Evolutionary conservation across 805 yeast genomes (phyloP).

Genomic region (Candida railenensis): DNA sequence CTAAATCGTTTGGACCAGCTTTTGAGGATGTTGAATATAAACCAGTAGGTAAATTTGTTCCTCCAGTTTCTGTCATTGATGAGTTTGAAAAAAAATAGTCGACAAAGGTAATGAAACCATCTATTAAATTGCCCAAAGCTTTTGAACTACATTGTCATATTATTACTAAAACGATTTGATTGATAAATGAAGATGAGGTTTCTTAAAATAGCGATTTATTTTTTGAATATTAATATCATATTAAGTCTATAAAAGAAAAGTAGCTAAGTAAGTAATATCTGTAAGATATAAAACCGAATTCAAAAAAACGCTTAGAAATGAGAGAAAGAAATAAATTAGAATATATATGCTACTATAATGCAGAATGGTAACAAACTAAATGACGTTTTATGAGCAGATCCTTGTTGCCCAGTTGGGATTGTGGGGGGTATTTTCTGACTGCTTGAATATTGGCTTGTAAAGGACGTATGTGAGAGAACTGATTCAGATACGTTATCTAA

Average conservation of each 20-base stretch:
- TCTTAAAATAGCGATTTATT: too few species aligned
- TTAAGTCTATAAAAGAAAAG: too few species aligned
- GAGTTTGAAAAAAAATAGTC: slow-evolving; percentile 20
- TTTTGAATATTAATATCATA: too few species aligned
- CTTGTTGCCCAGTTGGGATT: background rate
- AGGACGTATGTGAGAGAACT: background rate
- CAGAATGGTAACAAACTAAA: background rate
- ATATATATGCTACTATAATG: background rate
- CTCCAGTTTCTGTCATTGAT: slow-evolving; percentile 39
- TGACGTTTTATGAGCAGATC: background rate
- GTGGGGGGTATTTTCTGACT: too few species aligned
- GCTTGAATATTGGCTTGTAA: background rate
- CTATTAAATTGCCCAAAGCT: background rate
- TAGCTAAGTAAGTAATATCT: background rate
- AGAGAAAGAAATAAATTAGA: background rate
- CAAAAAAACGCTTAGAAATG: background rate
- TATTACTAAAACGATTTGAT: too few species aligned
- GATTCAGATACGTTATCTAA: too few species aligned
- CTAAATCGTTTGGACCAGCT: slow-evolving; percentile 33
- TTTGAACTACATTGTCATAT: background rate
- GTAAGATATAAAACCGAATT: background rate
- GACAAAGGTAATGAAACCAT: background rate
- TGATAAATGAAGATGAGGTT: too few species aligned
- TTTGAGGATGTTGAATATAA: slow-evolving; percentile 35
- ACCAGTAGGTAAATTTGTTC: slow-evolving; percentile 34